Evolutionary conservation across 2,329 filamentous ascomycete species (phyloP).

Genomic region (Pyrenochaeta sp.): DNA sequence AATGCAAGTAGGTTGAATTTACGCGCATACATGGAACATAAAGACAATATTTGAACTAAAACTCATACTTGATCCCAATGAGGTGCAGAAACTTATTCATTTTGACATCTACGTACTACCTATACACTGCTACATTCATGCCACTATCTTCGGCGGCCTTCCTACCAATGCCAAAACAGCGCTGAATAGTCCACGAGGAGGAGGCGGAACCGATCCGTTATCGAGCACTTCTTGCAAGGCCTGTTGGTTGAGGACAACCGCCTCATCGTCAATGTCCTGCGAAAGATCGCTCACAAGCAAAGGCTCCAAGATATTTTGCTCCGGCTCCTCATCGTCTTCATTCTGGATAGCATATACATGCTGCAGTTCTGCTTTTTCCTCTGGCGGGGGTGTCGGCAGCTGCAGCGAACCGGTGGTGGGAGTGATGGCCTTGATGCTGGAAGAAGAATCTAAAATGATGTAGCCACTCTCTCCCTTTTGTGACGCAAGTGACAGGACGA

Average conservation of each 20-base stretch:
- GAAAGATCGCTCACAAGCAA: conserved; percentile 15
- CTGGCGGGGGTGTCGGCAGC: conserved; percentile 40
- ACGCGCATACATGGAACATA: too few species aligned
- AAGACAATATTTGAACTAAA: too few species aligned
- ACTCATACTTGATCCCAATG: too few species aligned
- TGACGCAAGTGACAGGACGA: conserved; percentile 72
- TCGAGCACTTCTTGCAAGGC: conserved; percentile 26
- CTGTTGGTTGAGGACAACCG: conserved; percentile 21
- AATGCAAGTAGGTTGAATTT: too few species aligned
- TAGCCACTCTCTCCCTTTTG: conserved; percentile 73
- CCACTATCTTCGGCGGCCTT: conserved; percentile 15
- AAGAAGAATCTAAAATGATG: conserved; percentile 75
- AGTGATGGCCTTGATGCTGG: conserved; percentile 67
- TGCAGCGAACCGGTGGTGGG: conserved; percentile 36
- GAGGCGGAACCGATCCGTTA: conserved; percentile 18
- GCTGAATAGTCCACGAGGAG: conserved; percentile 24
- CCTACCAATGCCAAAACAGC: conserved; percentile 24
- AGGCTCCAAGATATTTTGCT: conserved; percentile 3
- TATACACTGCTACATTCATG: conserved; percentile 10
- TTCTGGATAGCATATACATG: conserved; percentile 13
- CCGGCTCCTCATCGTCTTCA: conserved; percentile 9
- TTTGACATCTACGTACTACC: background rate
- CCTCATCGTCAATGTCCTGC: conserved; percentile 18
- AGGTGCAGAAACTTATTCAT: too few species aligned
- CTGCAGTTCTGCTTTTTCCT: conserved; percentile 42